Percentiles rank a stretch among this genome's conserved stretches.
phyloP scores from a whole-genome alignment of 176 grass and related monocot genomes.

The Aegilops umbellulata region DNA sequence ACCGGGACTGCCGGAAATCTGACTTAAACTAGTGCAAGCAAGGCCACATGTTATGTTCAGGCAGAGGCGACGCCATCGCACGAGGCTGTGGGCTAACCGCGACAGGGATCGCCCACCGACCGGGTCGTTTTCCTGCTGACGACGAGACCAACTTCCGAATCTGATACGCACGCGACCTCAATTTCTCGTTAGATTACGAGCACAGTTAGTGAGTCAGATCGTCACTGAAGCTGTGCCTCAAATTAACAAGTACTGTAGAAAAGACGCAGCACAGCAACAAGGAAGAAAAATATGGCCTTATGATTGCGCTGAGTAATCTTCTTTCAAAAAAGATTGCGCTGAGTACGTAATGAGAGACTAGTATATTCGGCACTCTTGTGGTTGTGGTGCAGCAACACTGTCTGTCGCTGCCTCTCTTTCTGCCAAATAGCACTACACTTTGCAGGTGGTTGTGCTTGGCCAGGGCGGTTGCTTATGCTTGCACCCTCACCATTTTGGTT shows the following conservation, averaged over 20 bases:
- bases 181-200: not conserved
- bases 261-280: not conserved
- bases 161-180: conserved; percentile 9
- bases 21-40: not conserved
- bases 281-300: conserved; percentile 3
- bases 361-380: conserved; percentile 10
- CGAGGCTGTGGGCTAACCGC: not conserved
- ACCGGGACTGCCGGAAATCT: not conserved
- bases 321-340: too few species aligned
- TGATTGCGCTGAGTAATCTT: not conserved
- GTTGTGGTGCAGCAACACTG: not conserved
- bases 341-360: not conserved
- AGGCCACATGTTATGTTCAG: not conserved
- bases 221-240: not conserved
- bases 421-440: not conserved
- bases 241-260: not conserved
- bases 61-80: too few species aligned
- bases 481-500: conserved; percentile 26
- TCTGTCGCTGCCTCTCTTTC: not conserved
- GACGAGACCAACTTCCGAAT: not conserved
- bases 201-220: not conserved
- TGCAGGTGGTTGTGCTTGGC: not conserved
- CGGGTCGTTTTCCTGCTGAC: conserved; percentile 24
- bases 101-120: conserved; percentile 38
- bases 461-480: not conserved